Base-by-base conservation (phyloP, 208 protist species). In the Crithidia brevicula region DNA sequence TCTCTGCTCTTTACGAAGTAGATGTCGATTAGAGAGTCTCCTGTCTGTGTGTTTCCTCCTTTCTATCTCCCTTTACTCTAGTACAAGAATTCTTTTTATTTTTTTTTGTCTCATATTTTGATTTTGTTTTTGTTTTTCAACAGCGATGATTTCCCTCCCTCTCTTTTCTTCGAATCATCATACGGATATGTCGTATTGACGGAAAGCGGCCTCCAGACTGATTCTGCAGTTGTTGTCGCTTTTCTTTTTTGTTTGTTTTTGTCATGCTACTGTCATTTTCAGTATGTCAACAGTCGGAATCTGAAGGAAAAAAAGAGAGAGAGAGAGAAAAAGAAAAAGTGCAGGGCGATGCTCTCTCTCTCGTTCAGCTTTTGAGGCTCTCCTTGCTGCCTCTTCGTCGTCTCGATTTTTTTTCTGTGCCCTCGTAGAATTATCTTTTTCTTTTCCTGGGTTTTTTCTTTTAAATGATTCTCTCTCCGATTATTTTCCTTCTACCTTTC, bases 61-160 rank as follows among this genome's bases (percentile, higher is more conserved):
- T 66, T 52, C 60, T 28, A 22, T 43, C 7, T 30, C 15, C 23
- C 31, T 56, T 18, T n/a, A n/a, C n/a, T n/a, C n/a, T n/a, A n/a
- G n/a, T n/a, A n/a, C n/a, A n/a, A n/a, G n/a, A n/a, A n/a, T n/a
- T n/a, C n/a, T 42, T 5, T 23, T 51, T 23, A 16, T 40, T 38
- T 7, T 50, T 31, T 49, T 36, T 57, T 23, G 33, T 57, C 63
- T 54, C 27, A 42, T 56, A 54, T 16, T 43, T 61, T 54, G 23
- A 31, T 27, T 52, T 28, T 16, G 7, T 43, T 1, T 18, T 22
- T 31, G 7, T 30, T 64, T 63, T 47, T 18, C 42, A 47, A 31
- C 25, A 31, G 31, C 25, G 31, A 56, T 56, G 50, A 13, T 56
- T 22, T 66, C 16, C 42, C 34, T 56, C 13, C 5, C 25, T 52